phyloP scores from a whole-genome alignment of 2,329 filamentous ascomycete genomes.

The Clonostachys solani region DNA sequence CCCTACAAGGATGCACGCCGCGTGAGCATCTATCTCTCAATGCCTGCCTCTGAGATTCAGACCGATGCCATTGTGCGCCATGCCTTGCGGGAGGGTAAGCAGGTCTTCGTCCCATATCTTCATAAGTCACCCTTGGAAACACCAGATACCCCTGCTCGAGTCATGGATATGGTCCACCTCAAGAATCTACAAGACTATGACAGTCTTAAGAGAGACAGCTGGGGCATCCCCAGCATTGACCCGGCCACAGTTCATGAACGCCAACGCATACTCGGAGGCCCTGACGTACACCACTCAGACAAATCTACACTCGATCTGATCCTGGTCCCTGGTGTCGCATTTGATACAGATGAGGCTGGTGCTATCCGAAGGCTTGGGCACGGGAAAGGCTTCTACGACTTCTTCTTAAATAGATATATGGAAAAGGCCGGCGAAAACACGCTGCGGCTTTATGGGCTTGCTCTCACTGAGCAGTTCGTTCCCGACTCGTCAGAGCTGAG shows the following conservation, averaged over 20 bases:
- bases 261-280: constrained; percentile 68
- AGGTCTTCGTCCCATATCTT: constrained; percentile 89
- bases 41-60: constrained; percentile 83
- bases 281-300: constrained; percentile 36
- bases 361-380: constrained; percentile 78
- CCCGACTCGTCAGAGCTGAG: constrained; percentile 45
- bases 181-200: constrained; percentile 72
- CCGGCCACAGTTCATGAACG: constrained; percentile 59
- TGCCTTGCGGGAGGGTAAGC: constrained; percentile 72
- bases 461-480: constrained; percentile 82
- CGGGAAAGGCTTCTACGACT: constrained; percentile 96
- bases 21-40: constrained; percentile 87
- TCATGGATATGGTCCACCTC: constrained; percentile 95
- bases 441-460: constrained; percentile 67
- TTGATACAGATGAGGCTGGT: constrained; percentile 59
- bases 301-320: constrained; percentile 70
- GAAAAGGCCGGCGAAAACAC: constrained; percentile 22
- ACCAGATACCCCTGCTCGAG: constrained; percentile 50
- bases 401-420: constrained; percentile 74
- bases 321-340: constrained; percentile 88
- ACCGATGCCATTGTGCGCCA: constrained; percentile 79
- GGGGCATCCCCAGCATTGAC: constrained; percentile 90
- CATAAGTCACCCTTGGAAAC: constrained; percentile 52
- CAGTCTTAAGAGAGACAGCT: constrained; percentile 70
- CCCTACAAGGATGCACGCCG: constrained; percentile 72